Evolutionary conservation across 1,139 yeast genomes (phyloP).

Genomic region (Taphrina deformans): DNA sequence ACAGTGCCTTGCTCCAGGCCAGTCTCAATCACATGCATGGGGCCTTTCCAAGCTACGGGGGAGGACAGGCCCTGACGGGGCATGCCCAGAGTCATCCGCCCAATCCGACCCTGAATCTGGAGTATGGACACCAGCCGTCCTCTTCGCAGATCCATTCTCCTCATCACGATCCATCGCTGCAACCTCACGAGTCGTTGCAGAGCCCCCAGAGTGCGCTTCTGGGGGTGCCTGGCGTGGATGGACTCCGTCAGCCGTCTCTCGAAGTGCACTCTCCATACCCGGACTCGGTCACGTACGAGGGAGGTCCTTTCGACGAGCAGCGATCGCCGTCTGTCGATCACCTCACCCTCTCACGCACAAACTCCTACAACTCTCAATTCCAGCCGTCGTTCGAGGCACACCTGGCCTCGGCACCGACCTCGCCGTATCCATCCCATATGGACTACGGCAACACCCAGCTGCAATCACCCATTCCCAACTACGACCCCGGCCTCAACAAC

Average conservation of each 20-base stretch:
- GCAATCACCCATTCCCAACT: not conserved
- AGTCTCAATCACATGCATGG: not conserved
- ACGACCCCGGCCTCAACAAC: not conserved
- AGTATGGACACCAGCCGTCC: not conserved
- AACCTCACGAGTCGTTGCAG: not conserved
- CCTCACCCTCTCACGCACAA: slow-evolving; percentile 23
- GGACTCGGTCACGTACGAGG: slow-evolving; percentile 15
- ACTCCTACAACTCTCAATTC: slow-evolving; percentile 14
- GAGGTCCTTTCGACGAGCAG: slow-evolving; percentile 11
- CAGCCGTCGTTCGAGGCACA: slow-evolving; percentile 10
- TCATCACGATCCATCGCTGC: not conserved
- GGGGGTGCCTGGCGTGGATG: slow-evolving; percentile 1
- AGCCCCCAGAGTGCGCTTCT: not conserved
- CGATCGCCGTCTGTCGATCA: slow-evolving; percentile 20
- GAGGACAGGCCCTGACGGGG: not conserved
- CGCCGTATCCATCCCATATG: not conserved
- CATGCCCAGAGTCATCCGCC: not conserved
- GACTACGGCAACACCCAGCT: not conserved
- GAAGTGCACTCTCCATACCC: slow-evolving; percentile 28
- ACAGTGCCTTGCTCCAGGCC: not conserved
- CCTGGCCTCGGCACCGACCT: slow-evolving; percentile 2
- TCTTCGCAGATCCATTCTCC: not conserved
- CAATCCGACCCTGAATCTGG: not conserved
- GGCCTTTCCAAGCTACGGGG: not conserved
- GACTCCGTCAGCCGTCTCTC: not conserved